Evolutionary conservation across 2,329 filamentous ascomycete species (phyloP).

Genomic region (Colletotrichum sp.): DNA sequence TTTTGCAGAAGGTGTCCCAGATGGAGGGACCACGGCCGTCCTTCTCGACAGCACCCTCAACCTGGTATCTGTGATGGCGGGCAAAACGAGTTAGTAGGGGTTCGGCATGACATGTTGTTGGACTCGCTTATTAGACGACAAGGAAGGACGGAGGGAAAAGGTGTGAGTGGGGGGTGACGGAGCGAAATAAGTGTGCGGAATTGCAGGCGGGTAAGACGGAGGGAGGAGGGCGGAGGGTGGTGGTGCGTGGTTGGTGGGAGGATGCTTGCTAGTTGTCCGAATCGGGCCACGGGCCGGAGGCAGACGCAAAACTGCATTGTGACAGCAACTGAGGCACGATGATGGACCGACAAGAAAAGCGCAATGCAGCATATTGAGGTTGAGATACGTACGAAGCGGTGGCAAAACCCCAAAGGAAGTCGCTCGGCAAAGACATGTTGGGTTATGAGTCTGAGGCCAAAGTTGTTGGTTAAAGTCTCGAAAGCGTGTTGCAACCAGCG

Average conservation of each 20-base stretch:
- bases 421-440: conserved; percentile 65
- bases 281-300: conserved; percentile 9
- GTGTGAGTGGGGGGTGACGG: background rate
- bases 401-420: conserved; percentile 82
- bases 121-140: background rate
- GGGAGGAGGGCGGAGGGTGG: background rate
- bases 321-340: background rate
- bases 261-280: conserved; percentile 9
- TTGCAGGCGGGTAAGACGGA: conserved; percentile 9
- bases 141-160: background rate
- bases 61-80: conserved; percentile 72
- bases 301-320: background rate
- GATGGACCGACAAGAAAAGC: background rate
- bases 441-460: background rate
- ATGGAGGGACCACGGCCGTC: conserved; percentile 85
- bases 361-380: background rate
- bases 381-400: conserved; percentile 68
- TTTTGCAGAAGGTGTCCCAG: conserved; percentile 88
- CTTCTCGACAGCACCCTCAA: conserved; percentile 77
- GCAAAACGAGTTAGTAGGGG: conserved; percentile 1
- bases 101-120: background rate
- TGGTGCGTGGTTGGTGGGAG: background rate
- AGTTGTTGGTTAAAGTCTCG: background rate
- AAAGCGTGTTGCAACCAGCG: background rate
- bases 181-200: background rate